phyloP scores from a whole-genome alignment of 225 moss, liverwort and hornwort species.

The Straminergon stramineum region DNA sequence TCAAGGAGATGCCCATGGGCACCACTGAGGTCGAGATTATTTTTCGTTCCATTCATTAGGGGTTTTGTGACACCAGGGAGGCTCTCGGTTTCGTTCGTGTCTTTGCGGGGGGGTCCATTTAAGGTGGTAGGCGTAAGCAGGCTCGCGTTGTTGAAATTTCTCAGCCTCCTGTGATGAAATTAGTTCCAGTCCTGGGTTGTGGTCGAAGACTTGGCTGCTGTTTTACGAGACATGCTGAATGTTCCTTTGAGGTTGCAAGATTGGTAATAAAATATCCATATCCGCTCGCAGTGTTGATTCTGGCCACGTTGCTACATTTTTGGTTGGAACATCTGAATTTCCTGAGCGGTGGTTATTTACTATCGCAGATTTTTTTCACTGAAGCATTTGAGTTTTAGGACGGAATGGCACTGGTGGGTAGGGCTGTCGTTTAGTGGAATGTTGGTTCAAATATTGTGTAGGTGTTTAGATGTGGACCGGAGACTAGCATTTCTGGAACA shows the following conservation, averaged over 20 bases:
- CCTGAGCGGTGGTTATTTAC: neutral
- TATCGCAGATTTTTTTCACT: neutral
- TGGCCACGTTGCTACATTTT: neutral
- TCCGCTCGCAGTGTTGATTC: neutral
- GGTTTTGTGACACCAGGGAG: neutral
- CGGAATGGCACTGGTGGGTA: neutral
- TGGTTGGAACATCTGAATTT: neutral
- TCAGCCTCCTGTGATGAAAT: neutral
- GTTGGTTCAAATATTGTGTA: neutral
- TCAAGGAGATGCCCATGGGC: conserved; percentile 38
- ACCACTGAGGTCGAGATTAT: conserved; percentile 2
- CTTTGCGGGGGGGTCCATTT: neutral
- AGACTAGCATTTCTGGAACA: neutral
- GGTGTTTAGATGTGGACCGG: neutral
- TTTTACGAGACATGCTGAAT: neutral
- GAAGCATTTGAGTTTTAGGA: neutral
- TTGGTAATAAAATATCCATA: neutral
- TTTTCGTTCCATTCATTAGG: neutral
- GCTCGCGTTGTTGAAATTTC: neutral
- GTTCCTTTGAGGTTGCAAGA: neutral
- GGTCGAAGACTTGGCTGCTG: neutral
- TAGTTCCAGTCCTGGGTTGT: neutral
- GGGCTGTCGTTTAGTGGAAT: neutral
- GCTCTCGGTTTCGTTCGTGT: neutral
- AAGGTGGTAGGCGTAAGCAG: neutral